A percentile compares a stretch with the other conserved stretches of the same genome.
phyloP scores from a whole-genome alignment of 2,329 filamentous ascomycete species.

The Didymella exigua region DNA sequence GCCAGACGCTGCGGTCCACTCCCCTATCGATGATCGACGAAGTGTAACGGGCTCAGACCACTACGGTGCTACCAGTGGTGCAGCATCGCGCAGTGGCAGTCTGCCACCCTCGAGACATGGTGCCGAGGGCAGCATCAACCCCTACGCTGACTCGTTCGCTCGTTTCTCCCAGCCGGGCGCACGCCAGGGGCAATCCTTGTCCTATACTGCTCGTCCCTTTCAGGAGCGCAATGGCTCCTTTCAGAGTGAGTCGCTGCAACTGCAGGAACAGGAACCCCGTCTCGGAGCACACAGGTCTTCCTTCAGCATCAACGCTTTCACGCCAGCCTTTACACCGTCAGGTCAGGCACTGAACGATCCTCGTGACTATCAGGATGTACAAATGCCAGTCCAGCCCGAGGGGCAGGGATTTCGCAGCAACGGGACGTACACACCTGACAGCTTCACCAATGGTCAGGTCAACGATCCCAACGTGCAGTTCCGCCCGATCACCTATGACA shows the following conservation, averaged over 20 bases:
- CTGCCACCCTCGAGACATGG: constrained; percentile 62
- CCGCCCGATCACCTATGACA: constrained; percentile 49
- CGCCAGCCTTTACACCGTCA: constrained; percentile 29
- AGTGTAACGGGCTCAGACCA: constrained; percentile 52
- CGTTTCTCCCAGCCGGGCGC: constrained; percentile 45
- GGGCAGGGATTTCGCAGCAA: constrained; percentile 25
- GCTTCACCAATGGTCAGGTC: constrained; percentile 38
- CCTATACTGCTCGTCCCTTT: constrained; percentile 50
- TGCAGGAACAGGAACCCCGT: constrained; percentile 41
- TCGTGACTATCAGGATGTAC: constrained; percentile 36
- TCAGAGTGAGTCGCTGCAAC: constrained; percentile 46
- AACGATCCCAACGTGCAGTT: constrained; percentile 46
- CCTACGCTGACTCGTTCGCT: constrained; percentile 35
- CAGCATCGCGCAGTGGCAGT: constrained; percentile 60
- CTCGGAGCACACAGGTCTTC: constrained; percentile 42
- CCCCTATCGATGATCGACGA: constrained; percentile 51
- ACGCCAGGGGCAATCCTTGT: constrained; percentile 57
- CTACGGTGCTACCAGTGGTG: constrained; percentile 52
- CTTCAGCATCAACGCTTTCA: constrained; percentile 37
- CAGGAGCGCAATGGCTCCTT: constrained; percentile 49
- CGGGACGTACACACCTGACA: constrained; percentile 46
- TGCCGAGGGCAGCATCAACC: constrained; percentile 47
- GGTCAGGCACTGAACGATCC: constrained; percentile 30
- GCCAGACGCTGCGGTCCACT: constrained; percentile 45
- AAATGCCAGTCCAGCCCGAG: constrained; percentile 27